Evolutionary conservation across 306 rosid genomes (phyloP), one percentile per base, ranked within the genome.

Genomic region (Leucaena leucocephala): DNA sequence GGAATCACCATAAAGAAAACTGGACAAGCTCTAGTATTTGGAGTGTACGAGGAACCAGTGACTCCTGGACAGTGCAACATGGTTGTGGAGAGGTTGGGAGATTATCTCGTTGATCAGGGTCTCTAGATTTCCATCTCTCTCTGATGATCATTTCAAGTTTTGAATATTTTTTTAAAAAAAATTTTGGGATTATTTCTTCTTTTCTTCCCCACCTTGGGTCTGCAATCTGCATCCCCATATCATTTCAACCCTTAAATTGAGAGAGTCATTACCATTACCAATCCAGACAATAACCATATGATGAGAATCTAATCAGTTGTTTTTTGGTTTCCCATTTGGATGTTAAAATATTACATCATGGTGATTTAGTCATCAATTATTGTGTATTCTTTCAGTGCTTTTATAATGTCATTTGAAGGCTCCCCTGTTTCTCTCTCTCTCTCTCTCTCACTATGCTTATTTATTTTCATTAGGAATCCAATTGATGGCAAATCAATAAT

Each of bases 1-100:
- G 98, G 98, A 1, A 81, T 89, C 79, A 94, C 98, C 72, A 83
- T 94, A 77, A 94, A 94, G 93, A 94, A 94, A 86, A 94, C 98
- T 12, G 97, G 88, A 2, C 97, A 94, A 82, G 94, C 98, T 77
- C 85, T 94, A 78, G 88, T 94, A 36, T 86, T 92, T 74, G 98
- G 98, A 13, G 3, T 89, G 38, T 94, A 94, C 46, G 97, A 94
- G 75, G 98, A 94, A 72, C 98, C 98, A 35, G 97, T 94, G 71
- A 88, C 97, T 82, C 98, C 98, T 83, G 97, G 97, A 74, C 98
- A 94, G 36, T 94, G 98, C 97, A 94, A 94, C 93, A 94, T 94
- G 94, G 91, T 92, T 58, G 97, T 94, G 73, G 97, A 92, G 92
- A 92, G 97, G 97, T 74, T 94, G 92, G 98, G 97, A 21, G 98